phyloP scores from a whole-genome alignment of 306 rosid species.

The Cyamopsis tetragonoloba region DNA sequence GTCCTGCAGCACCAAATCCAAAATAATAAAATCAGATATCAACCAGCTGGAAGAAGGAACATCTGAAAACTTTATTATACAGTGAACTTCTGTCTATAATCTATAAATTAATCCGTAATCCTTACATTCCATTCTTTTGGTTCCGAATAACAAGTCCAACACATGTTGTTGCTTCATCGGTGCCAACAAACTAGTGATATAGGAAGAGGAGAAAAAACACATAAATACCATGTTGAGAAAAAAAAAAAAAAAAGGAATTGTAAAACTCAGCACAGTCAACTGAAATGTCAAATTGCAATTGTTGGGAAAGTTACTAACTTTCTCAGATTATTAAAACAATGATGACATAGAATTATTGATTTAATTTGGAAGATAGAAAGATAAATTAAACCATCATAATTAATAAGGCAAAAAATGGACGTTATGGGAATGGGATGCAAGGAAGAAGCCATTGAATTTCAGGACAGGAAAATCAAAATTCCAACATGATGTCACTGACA shows the following conservation, averaged over 20 bases:
- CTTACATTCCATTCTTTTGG: slow-evolving; percentile 70
- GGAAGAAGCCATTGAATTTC: background rate
- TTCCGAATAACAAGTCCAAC: slow-evolving; percentile 74
- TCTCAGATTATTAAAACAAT: background rate
- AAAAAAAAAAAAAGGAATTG: background rate
- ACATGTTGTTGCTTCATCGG: slow-evolving; percentile 97
- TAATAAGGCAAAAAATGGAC: background rate
- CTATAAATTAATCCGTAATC: slow-evolving; percentile 2
- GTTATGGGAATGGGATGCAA: background rate
- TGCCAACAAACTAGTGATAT: slow-evolving; percentile 66
- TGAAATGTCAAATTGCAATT: slow-evolving; percentile 1
- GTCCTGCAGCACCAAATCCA: slow-evolving; percentile 42
- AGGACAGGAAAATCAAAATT: background rate
- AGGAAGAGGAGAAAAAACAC: slow-evolving; percentile 3
- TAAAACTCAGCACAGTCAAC: background rate
- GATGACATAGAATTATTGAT: slow-evolving; percentile 3
- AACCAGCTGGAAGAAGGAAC: background rate
- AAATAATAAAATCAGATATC: slow-evolving; percentile 1
- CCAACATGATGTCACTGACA: background rate
- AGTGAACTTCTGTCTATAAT: background rate
- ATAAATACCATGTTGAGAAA: slow-evolving; percentile 2
- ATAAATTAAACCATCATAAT: background rate
- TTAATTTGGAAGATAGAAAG: background rate
- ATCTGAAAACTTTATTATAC: background rate
- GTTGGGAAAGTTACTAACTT: background rate